A percentile compares a stretch with the other conserved stretches of the same genome.
Conservation (phyloP, 805 yeast genomes). For the Starmerella powellii region DNA sequence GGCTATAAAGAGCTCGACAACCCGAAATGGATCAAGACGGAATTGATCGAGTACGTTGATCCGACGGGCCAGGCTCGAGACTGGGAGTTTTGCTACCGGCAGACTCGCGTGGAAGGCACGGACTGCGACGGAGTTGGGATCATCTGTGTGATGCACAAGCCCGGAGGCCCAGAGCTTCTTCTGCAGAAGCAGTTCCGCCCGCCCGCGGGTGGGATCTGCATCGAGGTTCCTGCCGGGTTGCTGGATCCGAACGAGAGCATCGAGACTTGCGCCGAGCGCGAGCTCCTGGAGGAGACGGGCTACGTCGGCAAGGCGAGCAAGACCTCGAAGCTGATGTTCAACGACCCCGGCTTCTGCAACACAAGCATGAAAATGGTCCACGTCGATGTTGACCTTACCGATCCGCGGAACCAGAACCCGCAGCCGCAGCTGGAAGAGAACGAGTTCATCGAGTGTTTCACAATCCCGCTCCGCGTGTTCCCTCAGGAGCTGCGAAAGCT, state of each 20-base stretch:
- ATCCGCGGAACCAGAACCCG: conserved; percentile 41
- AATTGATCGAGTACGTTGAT: conserved; percentile 34
- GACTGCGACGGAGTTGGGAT: conserved; percentile 87
- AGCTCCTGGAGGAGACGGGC: conserved; percentile 86
- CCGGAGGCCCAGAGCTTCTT: conserved; percentile 42
- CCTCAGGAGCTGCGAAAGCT: conserved; percentile 43
- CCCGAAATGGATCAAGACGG: conserved; percentile 50
- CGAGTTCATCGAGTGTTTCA: conserved; percentile 85
- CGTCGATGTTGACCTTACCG: conserved; percentile 59
- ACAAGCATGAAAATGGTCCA: conserved; percentile 73
- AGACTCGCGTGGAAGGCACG: conserved; percentile 52
- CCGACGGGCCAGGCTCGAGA: conserved; percentile 37
- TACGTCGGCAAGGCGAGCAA: conserved; percentile 53
- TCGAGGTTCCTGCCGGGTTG: conserved; percentile 92
- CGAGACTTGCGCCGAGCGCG: conserved; percentile 74
- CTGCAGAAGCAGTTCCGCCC: conserved; percentile 88
- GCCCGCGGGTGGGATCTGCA: conserved; percentile 75
- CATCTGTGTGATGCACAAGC: conserved; percentile 51
- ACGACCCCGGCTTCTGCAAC: conserved; percentile 84
- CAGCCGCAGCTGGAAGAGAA: conserved; percentile 73
- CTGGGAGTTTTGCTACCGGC: conserved; percentile 86
- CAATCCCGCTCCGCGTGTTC: conserved; percentile 45
- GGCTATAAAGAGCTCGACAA: conserved; percentile 30
- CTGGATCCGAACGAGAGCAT: conserved; percentile 73
- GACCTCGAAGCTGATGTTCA: conserved; percentile 41